Evolutionary conservation across 306 rosid species (phyloP).

Genomic region (Vigna unguiculata): DNA sequence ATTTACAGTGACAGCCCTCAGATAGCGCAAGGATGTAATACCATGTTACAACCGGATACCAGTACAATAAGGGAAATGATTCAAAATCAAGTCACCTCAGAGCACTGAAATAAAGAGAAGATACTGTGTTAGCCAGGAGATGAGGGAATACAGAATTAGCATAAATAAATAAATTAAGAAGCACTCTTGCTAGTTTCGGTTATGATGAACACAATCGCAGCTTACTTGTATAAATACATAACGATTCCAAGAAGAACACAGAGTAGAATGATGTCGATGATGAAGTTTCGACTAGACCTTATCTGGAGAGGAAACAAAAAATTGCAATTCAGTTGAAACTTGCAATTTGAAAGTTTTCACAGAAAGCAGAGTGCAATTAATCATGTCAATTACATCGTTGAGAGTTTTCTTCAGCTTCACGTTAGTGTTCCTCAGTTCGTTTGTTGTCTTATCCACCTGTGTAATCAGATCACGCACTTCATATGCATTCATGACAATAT

Average conservation of each 20-base stretch:
- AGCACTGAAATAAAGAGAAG: conserved; percentile 54
- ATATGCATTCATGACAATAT: conserved; percentile 23
- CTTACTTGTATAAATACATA: conserved; percentile 79
- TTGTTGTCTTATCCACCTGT: conserved; percentile 75
- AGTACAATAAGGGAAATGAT: conserved; percentile 33
- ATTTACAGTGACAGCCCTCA: conserved; percentile 36
- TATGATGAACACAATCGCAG: not conserved
- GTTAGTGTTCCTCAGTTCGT: conserved; percentile 71
- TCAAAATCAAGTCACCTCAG: conserved; percentile 55
- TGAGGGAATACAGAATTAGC: not conserved
- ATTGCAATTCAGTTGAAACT: conserved; percentile 30
- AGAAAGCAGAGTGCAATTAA: conserved; percentile 23
- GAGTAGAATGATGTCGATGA: conserved; percentile 80
- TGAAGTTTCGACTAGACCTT: conserved; percentile 89
- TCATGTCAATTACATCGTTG: conserved; percentile 59
- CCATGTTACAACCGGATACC: conserved; percentile 21
- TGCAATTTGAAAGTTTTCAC: not conserved
- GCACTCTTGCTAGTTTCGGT: not conserved
- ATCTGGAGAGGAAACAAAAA: conserved; percentile 59
- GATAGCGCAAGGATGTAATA: conserved; percentile 37
- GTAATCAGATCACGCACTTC: conserved; percentile 36
- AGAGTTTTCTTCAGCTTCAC: conserved; percentile 78
- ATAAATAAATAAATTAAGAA: not conserved
- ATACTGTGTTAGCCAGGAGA: not conserved
- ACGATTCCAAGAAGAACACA: conserved; percentile 81